A percentile compares a stretch with the other conserved stretches of the same genome.
Conservation (phyloP, 441 rosid genomes). For the Erodium texanum region DNA sequence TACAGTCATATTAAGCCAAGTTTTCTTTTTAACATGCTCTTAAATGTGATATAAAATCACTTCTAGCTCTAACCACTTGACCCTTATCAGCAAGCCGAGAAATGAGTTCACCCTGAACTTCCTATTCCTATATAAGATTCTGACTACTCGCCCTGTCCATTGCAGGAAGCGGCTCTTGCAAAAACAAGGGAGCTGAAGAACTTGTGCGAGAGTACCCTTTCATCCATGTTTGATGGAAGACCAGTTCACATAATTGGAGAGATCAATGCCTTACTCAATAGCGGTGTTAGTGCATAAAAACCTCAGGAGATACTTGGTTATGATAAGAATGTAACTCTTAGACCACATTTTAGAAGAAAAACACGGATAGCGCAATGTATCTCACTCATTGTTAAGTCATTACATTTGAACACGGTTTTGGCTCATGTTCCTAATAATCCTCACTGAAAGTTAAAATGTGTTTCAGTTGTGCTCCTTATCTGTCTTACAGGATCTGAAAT, state of each 20-base stretch:
- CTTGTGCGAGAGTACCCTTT: conserved; percentile 69
- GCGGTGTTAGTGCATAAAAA: conserved; percentile 37
- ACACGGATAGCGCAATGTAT: no score
- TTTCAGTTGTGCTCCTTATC: no score
- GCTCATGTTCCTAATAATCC: no score
- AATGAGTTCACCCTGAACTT: not conserved
- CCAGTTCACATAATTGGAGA: conserved; percentile 94
- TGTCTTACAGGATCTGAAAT: no score
- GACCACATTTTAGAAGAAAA: not conserved
- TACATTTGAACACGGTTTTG: not conserved
- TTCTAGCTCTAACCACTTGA: not conserved
- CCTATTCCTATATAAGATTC: not conserved
- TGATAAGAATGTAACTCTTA: not conserved
- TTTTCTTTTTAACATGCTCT: not conserved
- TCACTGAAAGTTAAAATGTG: no score
- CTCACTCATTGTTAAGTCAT: not conserved
- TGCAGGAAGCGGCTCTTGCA: conserved; percentile 70
- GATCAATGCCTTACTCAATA: conserved; percentile 69
- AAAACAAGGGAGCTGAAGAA: conserved; percentile 87
- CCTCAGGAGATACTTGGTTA: not conserved
- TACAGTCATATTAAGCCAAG: conserved; percentile 4
- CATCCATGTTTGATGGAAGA: conserved; percentile 87
- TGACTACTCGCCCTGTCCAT: conserved; percentile 15
- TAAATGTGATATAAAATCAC: not conserved
- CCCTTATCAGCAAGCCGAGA: no score